A percentile compares a stretch with the other conserved stretches of the same genome.
phyloP scores from a whole-genome alignment of 179 eudicot genomes.

The Corrigiola litoralis region DNA sequence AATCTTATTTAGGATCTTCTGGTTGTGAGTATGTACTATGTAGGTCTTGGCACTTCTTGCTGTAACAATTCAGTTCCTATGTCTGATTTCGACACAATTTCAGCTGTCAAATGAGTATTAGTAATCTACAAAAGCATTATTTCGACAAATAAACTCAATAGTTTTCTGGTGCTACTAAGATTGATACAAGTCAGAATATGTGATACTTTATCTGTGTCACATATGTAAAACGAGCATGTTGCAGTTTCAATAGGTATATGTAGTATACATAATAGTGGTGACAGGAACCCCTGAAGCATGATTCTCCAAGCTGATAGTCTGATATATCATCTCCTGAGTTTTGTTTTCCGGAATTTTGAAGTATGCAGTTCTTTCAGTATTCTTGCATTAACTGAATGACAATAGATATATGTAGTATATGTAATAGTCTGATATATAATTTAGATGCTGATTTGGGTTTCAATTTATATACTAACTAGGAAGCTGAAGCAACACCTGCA shows the following conservation, averaged over 20 bases:
- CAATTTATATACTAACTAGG: no score
- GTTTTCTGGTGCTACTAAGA: not conserved
- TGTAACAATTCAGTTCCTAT: no score
- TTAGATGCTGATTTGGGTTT: not conserved
- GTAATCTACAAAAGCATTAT: no score
- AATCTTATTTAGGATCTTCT: no score
- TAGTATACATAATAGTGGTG: not conserved
- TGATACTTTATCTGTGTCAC: not conserved
- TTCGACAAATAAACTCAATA: not conserved
- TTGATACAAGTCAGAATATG: not conserved
- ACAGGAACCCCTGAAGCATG: not conserved
- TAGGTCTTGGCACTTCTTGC: no score
- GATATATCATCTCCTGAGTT: not conserved
- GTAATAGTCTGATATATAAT: no score
- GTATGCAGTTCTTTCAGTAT: not conserved
- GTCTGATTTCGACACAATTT: no score
- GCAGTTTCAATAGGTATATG: not conserved
- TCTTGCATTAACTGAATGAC: no score
- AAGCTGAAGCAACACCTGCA: constrained; percentile 16
- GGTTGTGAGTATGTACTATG: no score
- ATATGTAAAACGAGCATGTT: no score
- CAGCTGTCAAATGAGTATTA: no score
- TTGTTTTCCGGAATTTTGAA: not conserved
- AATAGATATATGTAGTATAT: no score
- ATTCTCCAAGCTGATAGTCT: not conserved